phyloP scores from a whole-genome alignment of 2,329 filamentous ascomycete species.

The Epichloe sibirici region DNA sequence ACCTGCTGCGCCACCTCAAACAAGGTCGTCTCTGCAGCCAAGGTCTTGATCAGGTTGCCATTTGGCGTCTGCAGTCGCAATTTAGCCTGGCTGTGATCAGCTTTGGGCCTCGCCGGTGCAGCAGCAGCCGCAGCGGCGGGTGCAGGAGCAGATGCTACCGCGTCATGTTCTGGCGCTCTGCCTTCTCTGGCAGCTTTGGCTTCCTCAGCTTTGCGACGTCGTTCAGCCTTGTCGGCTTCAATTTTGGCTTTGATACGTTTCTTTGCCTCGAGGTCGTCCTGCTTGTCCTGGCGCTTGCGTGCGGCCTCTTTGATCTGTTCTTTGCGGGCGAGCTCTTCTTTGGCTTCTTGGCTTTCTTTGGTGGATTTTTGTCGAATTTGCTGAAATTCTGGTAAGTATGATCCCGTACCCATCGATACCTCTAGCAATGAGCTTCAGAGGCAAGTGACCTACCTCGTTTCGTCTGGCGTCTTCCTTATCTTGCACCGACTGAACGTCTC shows the following conservation, averaged over 20 bases:
- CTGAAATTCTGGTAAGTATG: conserved; percentile 19
- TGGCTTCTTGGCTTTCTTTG: conserved; percentile 75
- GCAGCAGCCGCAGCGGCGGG: conserved; percentile 20
- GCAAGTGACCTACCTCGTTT: conserved; percentile 57
- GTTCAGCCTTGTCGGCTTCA: conserved; percentile 84
- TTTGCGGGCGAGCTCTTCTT: conserved; percentile 78
- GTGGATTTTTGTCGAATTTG: conserved; percentile 75
- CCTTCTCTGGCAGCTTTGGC: conserved; percentile 82
- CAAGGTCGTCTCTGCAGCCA: conserved; percentile 79
- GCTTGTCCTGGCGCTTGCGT: conserved; percentile 77
- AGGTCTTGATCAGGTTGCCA: conserved; percentile 75
- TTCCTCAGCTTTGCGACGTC: conserved; percentile 70
- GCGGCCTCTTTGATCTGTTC: conserved; percentile 87
- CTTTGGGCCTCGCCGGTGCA: conserved; percentile 47
- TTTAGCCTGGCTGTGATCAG: conserved; percentile 67
- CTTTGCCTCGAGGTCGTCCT: conserved; percentile 73
- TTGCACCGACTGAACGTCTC: conserved; percentile 50
- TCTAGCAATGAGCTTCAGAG: neutral
- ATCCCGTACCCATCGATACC: neutral
- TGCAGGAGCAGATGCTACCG: conserved; percentile 25
- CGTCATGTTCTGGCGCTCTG: conserved; percentile 33
- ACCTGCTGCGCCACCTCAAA: conserved; percentile 81
- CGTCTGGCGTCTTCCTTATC: conserved; percentile 74
- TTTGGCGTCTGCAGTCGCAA: conserved; percentile 63
- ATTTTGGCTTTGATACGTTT: conserved; percentile 87